Evolutionary conservation across 176 grass and related monocot species (phyloP).

Genomic region (Puccinellia tenuiflora): DNA sequence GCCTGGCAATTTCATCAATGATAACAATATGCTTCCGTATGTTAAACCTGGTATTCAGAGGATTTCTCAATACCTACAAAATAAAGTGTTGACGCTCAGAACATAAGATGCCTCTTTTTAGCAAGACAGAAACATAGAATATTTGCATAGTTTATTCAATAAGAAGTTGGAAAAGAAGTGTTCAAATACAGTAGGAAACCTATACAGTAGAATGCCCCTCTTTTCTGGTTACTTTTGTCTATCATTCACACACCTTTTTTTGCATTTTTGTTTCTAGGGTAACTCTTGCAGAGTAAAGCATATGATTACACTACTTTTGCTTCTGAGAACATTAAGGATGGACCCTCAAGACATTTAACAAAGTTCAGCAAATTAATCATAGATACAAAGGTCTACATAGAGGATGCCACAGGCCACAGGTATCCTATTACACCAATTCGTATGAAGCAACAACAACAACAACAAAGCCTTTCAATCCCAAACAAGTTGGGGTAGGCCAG

Average conservation of each 20-base stretch:
- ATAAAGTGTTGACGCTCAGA: slow-evolving; percentile 17
- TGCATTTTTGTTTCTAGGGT: background rate
- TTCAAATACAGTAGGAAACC: background rate
- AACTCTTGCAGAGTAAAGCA: background rate
- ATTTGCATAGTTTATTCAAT: background rate
- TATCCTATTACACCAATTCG: background rate
- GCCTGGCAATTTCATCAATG: slow-evolving; percentile 29
- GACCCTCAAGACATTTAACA: background rate
- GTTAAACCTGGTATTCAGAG: slow-evolving; percentile 26
- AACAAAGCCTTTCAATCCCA: no score
- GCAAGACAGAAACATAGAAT: background rate
- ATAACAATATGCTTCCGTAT: slow-evolving; percentile 40
- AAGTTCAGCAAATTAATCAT: background rate
- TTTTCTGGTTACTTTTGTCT: background rate
- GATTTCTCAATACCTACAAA: slow-evolving; percentile 23
- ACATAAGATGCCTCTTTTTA: background rate
- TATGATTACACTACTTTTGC: background rate
- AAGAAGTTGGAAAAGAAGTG: slow-evolving; percentile 2
- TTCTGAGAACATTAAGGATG: background rate
- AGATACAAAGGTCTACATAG: background rate
- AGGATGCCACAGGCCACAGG: background rate
- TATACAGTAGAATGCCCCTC: background rate
- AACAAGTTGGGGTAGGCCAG: no score
- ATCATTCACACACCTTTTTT: slow-evolving; percentile 4
- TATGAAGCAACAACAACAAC: no score